Percentiles rank a stretch among this genome's conserved stretches.
Conservation (phyloP, 2,329 filamentous ascomycete species). For the Thermothelomyces thermophilus region DNA sequence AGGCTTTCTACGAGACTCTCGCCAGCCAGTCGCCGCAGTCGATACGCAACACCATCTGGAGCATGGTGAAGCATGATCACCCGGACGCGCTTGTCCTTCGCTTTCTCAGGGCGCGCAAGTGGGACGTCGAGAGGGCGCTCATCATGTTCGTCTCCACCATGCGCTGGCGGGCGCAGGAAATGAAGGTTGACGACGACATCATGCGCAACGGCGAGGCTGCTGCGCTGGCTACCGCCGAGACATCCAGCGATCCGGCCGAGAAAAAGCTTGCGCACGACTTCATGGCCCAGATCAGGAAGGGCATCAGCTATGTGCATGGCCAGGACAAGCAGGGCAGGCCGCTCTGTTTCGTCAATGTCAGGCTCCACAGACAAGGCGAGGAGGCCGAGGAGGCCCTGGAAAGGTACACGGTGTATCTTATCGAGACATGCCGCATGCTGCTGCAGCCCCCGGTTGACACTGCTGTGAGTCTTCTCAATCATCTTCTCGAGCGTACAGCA, state of each 20-base stretch:
- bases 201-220: constrained; percentile 68
- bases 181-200: constrained; percentile 85
- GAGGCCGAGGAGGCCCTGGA: constrained; percentile 79
- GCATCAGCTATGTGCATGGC: constrained; percentile 90
- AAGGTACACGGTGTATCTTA: constrained; percentile 85
- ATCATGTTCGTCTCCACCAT: constrained; percentile 93
- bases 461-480: constrained; percentile 56
- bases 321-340: constrained; percentile 77
- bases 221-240: constrained; percentile 55
- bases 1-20: constrained; percentile 77
- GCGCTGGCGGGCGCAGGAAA: constrained; percentile 78
- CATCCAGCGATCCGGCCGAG: constrained; percentile 43
- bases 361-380: constrained; percentile 74
- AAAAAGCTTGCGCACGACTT: constrained; percentile 72
- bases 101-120: constrained; percentile 85
- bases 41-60: constrained; percentile 78
- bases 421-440: constrained; percentile 87
- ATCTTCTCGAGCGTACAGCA: constrained; percentile 8
- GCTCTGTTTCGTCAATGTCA: constrained; percentile 77
- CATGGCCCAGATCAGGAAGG: constrained; percentile 73
- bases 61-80: constrained; percentile 91
- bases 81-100: constrained; percentile 78
- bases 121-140: constrained; percentile 88
- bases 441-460: constrained; percentile 78
- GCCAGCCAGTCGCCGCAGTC: constrained; percentile 70